phyloP scores from a whole-genome alignment of 2,329 filamentous ascomycete genomes.

The Neoarthrinium moseri region DNA sequence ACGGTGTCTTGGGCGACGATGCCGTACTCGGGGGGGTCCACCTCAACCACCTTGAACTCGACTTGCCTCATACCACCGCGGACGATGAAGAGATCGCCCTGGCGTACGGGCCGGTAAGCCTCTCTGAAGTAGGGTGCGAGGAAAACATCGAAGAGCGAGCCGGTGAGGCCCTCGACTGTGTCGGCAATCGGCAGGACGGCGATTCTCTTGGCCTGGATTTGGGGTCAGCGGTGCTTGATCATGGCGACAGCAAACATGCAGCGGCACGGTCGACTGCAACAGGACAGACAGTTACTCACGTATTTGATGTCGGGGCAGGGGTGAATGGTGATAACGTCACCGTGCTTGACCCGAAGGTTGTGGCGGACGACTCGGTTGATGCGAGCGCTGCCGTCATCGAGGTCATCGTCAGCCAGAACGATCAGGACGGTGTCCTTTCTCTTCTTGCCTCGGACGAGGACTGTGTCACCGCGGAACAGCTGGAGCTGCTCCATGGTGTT shows the following conservation, averaged over 20 bases:
- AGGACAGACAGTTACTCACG: constrained; percentile 60
- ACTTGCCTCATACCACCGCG: constrained; percentile 98
- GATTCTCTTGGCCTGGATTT: constrained; percentile 88
- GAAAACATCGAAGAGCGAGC: constrained; percentile 98
- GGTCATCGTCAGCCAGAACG: constrained; percentile 93
- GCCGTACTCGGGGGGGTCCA: constrained; percentile 96
- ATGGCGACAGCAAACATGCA: too few relatives aligned
- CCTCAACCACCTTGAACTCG: constrained; percentile 99
- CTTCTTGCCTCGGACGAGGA: constrained; percentile 99
- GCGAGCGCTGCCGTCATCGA: constrained; percentile 94
- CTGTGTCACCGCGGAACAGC: constrained; percentile 97
- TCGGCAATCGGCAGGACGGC: constrained; percentile 97
- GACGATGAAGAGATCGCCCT: constrained; percentile 96
- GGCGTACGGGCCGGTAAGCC: constrained; percentile 94
- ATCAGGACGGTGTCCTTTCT: constrained; percentile 98
- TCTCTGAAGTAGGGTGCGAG: constrained; percentile 99
- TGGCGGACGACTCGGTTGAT: constrained; percentile 99
- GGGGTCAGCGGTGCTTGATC: constrained; percentile 8
- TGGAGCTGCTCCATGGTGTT: constrained; percentile 98
- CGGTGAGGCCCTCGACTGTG: constrained; percentile 95
- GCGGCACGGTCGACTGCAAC: too few relatives aligned
- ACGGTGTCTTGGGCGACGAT: constrained; percentile 99
- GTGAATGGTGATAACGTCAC: constrained; percentile 95
- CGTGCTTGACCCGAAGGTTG: constrained; percentile 97
- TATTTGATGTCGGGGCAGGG: constrained; percentile 99